A percentile compares a stretch with the other conserved stretches of the same genome.
phyloP scores from a whole-genome alignment of 2,329 filamentous ascomycete genomes.

The Cryphonectria carpinicola region DNA sequence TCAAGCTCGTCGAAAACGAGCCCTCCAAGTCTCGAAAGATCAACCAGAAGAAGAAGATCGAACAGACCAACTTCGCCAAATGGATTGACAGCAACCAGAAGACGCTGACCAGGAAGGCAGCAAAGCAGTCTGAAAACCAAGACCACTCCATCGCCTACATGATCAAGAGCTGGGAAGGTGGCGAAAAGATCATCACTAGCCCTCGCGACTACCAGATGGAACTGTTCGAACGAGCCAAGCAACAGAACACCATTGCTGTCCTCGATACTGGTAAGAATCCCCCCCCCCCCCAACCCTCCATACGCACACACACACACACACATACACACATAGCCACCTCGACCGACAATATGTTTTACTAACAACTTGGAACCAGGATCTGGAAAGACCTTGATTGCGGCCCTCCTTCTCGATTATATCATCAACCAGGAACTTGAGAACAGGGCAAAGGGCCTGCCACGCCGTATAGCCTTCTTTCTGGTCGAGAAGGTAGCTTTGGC shows the following conservation, averaged over 20 bases:
- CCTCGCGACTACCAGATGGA: slow-evolving; percentile 92
- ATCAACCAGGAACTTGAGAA: slow-evolving; percentile 78
- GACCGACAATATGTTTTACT: slow-evolving; percentile 13
- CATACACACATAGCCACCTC: background rate
- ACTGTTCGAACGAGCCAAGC: slow-evolving; percentile 84
- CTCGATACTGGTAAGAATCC: slow-evolving; percentile 75
- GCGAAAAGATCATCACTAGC: slow-evolving; percentile 67
- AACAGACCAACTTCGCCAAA: slow-evolving; percentile 54
- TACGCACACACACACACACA: background rate
- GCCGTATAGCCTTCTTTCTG: slow-evolving; percentile 81
- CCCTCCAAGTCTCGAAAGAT: slow-evolving; percentile 41
- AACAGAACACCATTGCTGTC: slow-evolving; percentile 87
- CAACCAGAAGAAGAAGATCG: slow-evolving; percentile 52
- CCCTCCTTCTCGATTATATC: slow-evolving; percentile 76
- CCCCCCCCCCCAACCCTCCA: too few species aligned
- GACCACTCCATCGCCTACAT: slow-evolving; percentile 40
- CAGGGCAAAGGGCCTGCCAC: slow-evolving; percentile 61
- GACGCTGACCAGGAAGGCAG: slow-evolving; percentile 41
- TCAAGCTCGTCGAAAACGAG: slow-evolving; percentile 34
- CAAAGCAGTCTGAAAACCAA: slow-evolving; percentile 33
- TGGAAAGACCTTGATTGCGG: slow-evolving; percentile 95
- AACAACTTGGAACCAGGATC: slow-evolving; percentile 61
- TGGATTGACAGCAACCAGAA: slow-evolving; percentile 44
- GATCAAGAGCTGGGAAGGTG: slow-evolving; percentile 43
- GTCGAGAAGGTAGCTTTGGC: slow-evolving; percentile 90